These are phyloP conservation scores for Sutorius eximius DNA, from an alignment of 1,284 basidiomycete genomes.

Conservation along the genomic window DNA sequence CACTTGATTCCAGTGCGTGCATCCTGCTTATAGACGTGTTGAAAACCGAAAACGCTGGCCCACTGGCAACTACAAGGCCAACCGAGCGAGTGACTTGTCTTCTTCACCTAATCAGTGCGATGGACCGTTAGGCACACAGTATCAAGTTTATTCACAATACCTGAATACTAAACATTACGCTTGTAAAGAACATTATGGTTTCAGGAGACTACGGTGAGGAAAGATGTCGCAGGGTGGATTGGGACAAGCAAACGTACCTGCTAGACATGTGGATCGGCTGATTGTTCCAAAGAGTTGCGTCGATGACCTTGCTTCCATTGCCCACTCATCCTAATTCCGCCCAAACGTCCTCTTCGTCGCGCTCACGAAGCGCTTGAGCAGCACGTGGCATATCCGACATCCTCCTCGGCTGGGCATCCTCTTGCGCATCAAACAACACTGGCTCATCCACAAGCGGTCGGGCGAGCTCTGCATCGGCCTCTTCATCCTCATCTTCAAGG, in stretches of 20 bases:
- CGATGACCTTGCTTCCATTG: background rate
- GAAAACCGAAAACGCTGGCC: background rate
- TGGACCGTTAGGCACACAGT: background rate
- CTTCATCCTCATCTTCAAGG: constrained; percentile 62
- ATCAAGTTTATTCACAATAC: background rate
- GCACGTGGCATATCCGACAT: constrained; percentile 57
- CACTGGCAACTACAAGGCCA: background rate
- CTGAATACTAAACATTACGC: background rate
- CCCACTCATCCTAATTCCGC: constrained; percentile 58
- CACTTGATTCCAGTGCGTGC: background rate
- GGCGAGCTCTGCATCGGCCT: constrained; percentile 50
- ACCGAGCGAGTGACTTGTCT: background rate
- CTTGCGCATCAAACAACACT: constrained; percentile 55
- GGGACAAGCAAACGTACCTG: background rate
- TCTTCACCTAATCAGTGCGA: background rate
- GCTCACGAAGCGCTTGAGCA: constrained; percentile 50
- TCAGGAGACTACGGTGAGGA: background rate
- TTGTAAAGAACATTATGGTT: background rate
- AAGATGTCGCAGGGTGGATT: background rate
- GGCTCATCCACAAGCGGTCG: constrained; percentile 55
- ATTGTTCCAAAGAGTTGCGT: background rate
- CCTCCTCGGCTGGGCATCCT: constrained; percentile 36
- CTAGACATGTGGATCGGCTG: background rate
- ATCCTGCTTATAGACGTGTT: background rate
- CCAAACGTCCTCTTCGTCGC: constrained; percentile 71